Evolutionary conservation across 768 basidiomycete genomes (phyloP), one percentile per base, ranked within the genome.

Genomic region (Suillus brevipes): DNA sequence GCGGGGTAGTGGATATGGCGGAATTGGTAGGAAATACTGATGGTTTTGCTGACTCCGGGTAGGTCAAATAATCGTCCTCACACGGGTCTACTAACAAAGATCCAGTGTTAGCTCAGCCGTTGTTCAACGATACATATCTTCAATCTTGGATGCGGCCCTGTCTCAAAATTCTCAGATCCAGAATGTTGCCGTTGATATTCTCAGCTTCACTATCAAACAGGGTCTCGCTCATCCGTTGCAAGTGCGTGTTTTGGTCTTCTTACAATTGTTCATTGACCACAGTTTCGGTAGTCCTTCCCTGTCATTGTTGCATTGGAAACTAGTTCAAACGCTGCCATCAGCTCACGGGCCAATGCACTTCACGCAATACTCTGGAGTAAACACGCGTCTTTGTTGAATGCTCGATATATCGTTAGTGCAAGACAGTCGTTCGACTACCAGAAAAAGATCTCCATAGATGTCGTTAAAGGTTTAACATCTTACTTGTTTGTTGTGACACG

Each of bases 21-120:
- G 94, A 97, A 71, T 82, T 99, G 10, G 91, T 99, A 4, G 97
- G 97, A 0, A 96, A 97, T 70, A 95, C 95, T 0, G 91, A 95
- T 71, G 94, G 91, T 1, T 97, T 99, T 74, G 95, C 97, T 0
- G 97, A 99, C 70, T 98, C 97, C 7, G 96, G 96, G 97, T 98
- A 77, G 70, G 87, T 66, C 37, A 23, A 13, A 20, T 13, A n/a
- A 52, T 37, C 43, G 63, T 50, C n/a, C 3, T 31, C 57, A 9
- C 38, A 6, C 37, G 20, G 53, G 10, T 23, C 34, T 56, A 37
- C 18, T 49, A 13, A 52, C 25, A 65, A 14, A 42, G 56, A 66
- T 64, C 34, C 71, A 99, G 97, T 34, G 94, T 98, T 66, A 94
- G 93, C 75, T 96, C 97, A 1, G 93, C 94, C 4, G 85, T 99